Percentiles rank a stretch among this genome's conserved stretches.
These are phyloP conservation scores for Cerioporus squamosus DNA, from an alignment of 1,284 basidiomycete species.

Conservation along the genomic window DNA sequence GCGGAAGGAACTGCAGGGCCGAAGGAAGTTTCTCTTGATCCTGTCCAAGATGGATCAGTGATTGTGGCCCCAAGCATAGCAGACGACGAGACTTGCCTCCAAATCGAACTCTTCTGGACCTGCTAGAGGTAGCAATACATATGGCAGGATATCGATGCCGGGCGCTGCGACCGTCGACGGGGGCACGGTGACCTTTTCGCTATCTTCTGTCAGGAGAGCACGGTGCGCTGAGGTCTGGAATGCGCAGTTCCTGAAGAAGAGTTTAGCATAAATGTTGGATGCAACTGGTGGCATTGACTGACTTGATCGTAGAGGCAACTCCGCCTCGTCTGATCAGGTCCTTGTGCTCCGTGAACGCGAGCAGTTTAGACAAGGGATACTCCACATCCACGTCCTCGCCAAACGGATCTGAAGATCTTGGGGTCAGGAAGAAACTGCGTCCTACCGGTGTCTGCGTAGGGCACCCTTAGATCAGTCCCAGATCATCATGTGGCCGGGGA, in stretches of 20 bases:
- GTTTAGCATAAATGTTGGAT: not conserved
- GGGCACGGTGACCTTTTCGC: conserved; percentile 49
- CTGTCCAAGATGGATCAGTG: conserved; percentile 42
- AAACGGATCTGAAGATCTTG: conserved; percentile 50
- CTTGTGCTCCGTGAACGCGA: conserved; percentile 87
- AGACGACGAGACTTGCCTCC: conserved; percentile 55
- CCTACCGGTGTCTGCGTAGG: conserved; percentile 62
- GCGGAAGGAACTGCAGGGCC: conserved; percentile 87
- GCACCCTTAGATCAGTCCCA: not conserved
- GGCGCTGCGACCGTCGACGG: conserved; percentile 66
- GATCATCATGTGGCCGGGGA: not conserved
- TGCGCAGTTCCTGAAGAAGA: conserved; percentile 68
- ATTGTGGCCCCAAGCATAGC: not conserved
- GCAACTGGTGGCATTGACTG: conserved; percentile 14
- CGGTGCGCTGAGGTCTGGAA: conserved; percentile 72
- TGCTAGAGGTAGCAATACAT: conserved; percentile 88
- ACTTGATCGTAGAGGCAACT: conserved; percentile 88
- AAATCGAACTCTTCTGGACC: conserved; percentile 94
- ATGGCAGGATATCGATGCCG: conserved; percentile 83
- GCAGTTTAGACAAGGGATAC: conserved; percentile 82
- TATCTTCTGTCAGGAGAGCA: conserved; percentile 70
- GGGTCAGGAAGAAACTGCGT: conserved; percentile 72
- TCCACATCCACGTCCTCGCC: conserved; percentile 52
- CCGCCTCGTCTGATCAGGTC: conserved; percentile 87
- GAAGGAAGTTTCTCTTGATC: conserved; percentile 89